A percentile compares a stretch with the other conserved stretches of the same genome.
These are phyloP conservation scores for Hyaloperonospora arabidopsidis DNA, from an alignment of 352 stramenopile species.

Conservation along the genomic window DNA sequence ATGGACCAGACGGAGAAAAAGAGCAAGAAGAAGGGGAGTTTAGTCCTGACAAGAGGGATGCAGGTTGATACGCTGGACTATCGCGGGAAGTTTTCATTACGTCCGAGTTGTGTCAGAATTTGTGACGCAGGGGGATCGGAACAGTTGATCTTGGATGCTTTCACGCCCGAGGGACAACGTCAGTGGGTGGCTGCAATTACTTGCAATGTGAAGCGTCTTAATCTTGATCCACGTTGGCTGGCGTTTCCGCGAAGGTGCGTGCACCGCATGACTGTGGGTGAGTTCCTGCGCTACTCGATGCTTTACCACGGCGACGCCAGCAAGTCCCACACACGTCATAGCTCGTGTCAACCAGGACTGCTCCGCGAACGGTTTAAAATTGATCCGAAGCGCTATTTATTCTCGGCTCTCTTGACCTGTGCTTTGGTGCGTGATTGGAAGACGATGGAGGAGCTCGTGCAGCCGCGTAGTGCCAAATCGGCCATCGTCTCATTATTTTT, in stretches of 20 bases:
- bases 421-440: conserved; percentile 46
- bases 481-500: conserved; percentile 31
- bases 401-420: conserved; percentile 38
- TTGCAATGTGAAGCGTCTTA: conserved; percentile 58
- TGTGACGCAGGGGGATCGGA: conserved; percentile 32
- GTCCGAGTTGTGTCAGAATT: conserved; percentile 59
- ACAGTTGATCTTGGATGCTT: conserved; percentile 55
- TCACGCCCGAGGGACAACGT: conserved; percentile 42
- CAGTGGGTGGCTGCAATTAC: conserved; percentile 56
- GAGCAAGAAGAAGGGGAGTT: conserved; percentile 37
- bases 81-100: conserved; percentile 50
- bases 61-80: conserved; percentile 45
- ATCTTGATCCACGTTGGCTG: conserved; percentile 50
- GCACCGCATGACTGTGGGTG: conserved; percentile 42
- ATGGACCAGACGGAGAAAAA: conserved; percentile 42
- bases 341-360: conserved; percentile 19
- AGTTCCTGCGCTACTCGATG: conserved; percentile 56
- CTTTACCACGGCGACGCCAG: conserved; percentile 46
- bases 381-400: conserved; percentile 48
- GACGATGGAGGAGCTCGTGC: conserved; percentile 40
- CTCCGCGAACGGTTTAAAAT: conserved; percentile 44
- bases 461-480: conserved; percentile 32
- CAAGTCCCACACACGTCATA: conserved; percentile 18
- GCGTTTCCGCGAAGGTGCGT: conserved; percentile 44
- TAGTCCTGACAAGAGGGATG: conserved; percentile 34